Evolutionary conservation across 169 alveolate genomes (phyloP).

Genomic region (Amoebophrya sp.): DNA sequence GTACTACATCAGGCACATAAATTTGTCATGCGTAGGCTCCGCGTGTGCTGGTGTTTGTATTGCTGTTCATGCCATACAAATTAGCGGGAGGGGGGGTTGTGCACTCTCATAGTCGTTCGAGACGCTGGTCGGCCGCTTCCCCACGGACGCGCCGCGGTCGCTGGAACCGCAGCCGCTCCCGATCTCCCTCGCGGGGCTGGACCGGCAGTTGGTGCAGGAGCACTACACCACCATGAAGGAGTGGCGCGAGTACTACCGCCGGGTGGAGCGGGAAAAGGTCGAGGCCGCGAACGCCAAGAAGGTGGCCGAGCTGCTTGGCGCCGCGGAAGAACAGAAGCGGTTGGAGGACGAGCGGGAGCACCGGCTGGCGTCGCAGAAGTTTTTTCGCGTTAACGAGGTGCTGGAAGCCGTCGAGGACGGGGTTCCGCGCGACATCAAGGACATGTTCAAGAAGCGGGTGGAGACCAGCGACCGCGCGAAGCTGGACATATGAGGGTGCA

Average conservation of each 20-base stretch:
- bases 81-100: no score
- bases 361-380: background rate
- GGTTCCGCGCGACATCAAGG: background rate
- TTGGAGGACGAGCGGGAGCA: background rate
- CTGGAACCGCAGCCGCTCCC: background rate
- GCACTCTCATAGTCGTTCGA: no score
- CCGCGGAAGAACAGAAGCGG: background rate
- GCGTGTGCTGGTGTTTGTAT: no score
- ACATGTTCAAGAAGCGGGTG: background rate
- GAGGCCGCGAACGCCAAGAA: background rate
- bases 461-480: no score
- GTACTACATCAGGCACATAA: no score
- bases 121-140: background rate
- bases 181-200: background rate
- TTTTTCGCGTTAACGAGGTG: background rate
- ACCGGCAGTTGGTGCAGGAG: background rate
- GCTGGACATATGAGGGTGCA: no score
- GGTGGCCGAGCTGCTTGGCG: background rate
- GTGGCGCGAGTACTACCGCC: background rate
- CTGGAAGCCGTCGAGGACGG: background rate
- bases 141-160: background rate
- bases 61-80: no score
- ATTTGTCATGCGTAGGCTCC: no score
- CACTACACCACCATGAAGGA: background rate
- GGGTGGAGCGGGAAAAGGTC: background rate